These are phyloP conservation scores for Phytophthora melonis DNA, from an alignment of 352 stramenopile species.

Conservation along the genomic window DNA sequence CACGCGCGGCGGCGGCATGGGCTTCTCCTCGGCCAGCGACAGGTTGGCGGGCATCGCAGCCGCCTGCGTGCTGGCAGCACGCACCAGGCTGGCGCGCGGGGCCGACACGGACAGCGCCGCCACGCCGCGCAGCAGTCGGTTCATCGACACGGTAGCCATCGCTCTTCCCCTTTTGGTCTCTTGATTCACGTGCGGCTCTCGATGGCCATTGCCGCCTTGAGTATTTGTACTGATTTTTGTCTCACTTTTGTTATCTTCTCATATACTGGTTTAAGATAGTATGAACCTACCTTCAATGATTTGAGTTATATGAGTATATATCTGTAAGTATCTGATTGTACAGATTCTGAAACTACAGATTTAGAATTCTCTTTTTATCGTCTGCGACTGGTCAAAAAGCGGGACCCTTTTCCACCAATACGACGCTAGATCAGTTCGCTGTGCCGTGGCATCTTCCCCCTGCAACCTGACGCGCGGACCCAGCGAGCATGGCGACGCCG, in stretches of 20 bases:
- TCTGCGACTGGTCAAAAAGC: too few relatives aligned
- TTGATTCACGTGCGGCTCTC: constrained; percentile 21
- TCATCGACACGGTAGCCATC: constrained; percentile 53
- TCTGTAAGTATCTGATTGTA: too few relatives aligned
- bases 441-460: constrained; percentile 15
- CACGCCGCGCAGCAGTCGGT: constrained; percentile 69
- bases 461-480: not conserved
- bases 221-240: too few relatives aligned
- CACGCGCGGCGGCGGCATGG: constrained; percentile 67
- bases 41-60: constrained; percentile 66
- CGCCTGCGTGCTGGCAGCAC: constrained; percentile 34
- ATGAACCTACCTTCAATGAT: too few relatives aligned
- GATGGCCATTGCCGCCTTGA: constrained; percentile 4
- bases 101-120: constrained; percentile 62
- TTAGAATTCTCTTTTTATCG: too few relatives aligned
- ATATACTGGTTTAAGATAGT: too few relatives aligned
- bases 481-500: constrained; percentile 41
- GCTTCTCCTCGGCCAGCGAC: constrained; percentile 79
- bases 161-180: not conserved
- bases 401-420: too few relatives aligned
- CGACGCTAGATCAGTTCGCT: too few relatives aligned
- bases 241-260: too few relatives aligned
- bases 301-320: too few relatives aligned
- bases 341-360: too few relatives aligned
- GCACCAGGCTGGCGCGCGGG: constrained; percentile 50